Conservation (phyloP, 352 stramenopile species). For the Phytophthora litchii region DNA sequence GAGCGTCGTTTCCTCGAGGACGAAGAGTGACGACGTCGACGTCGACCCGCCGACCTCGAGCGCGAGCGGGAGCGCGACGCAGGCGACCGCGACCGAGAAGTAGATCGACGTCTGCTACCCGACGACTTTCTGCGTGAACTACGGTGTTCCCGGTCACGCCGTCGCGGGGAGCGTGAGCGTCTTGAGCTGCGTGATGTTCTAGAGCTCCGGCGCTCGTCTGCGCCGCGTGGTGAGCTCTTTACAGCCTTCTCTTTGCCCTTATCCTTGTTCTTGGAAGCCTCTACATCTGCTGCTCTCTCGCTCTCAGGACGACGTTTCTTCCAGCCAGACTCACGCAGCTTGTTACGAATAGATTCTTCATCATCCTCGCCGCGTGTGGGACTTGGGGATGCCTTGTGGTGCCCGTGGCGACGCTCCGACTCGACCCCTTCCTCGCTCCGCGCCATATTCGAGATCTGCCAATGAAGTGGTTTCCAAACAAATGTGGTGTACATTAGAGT, state of each 20-base stretch:
- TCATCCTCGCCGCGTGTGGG: conserved; percentile 37
- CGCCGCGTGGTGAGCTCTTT: conserved; percentile 27
- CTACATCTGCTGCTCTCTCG: conserved; percentile 17
- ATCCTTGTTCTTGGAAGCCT: conserved; percentile 22
- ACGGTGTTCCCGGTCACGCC: conserved; percentile 42
- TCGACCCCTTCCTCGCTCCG: conserved; percentile 35
- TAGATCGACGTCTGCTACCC: conserved; percentile 41
- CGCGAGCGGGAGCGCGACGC: conserved; percentile 41
- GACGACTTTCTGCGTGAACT: conserved; percentile 41
- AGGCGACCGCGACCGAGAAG: conserved; percentile 50
- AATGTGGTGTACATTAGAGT: neutral
- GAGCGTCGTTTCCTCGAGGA: conserved; percentile 38
- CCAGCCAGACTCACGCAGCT: conserved; percentile 73
- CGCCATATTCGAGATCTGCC: conserved; percentile 17
- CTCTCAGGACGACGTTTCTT: conserved; percentile 54
- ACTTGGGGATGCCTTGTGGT: conserved; percentile 24
- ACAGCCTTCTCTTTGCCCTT: conserved; percentile 30
- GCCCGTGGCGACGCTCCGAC: conserved; percentile 22
- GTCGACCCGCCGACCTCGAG: conserved; percentile 40
- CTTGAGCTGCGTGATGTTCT: conserved; percentile 19
- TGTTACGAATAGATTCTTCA: conserved; percentile 74
- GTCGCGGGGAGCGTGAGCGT: conserved; percentile 36
- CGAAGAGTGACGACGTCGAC: conserved; percentile 33
- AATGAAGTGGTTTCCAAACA: too few relatives aligned
- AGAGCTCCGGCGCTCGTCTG: conserved; percentile 26